Percentiles rank a stretch among this genome's conserved stretches.
These are phyloP conservation scores for Melampsora larici-populina DNA, from an alignment of 1,284 basidiomycete species.

Conservation along the genomic window DNA sequence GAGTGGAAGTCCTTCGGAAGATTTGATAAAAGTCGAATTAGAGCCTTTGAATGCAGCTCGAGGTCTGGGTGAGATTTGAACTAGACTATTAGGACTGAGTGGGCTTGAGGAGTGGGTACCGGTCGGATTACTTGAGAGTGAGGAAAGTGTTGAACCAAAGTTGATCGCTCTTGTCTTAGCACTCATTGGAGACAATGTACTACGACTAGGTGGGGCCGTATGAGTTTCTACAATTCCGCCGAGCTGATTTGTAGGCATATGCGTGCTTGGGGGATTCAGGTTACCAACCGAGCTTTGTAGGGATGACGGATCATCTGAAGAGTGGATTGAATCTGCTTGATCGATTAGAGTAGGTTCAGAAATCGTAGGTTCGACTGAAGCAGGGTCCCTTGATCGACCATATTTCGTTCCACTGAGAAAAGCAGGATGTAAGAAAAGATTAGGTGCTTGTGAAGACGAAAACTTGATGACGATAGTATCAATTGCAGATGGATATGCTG, in stretches of 20 bases:
- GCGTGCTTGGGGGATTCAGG: not conserved
- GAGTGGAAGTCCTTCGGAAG: slow-evolving; percentile 45
- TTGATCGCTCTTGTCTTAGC: slow-evolving; percentile 17
- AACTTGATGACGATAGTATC: slow-evolving; percentile 33
- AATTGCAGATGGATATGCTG: slow-evolving; percentile 30
- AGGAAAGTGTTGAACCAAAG: not conserved
- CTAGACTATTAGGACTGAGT: not conserved
- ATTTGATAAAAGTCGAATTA: slow-evolving; percentile 47
- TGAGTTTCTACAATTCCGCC: not conserved
- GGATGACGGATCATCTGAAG: slow-evolving; percentile 18
- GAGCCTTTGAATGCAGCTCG: slow-evolving; percentile 46
- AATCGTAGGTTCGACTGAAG: not conserved
- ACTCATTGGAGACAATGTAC: not conserved
- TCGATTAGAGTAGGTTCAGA: not conserved
- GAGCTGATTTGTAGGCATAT: not conserved
- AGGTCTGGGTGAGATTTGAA: slow-evolving; percentile 43
- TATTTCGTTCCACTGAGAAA: slow-evolving; percentile 28
- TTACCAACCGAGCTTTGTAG: slow-evolving; percentile 1
- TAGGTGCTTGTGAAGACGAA: slow-evolving; percentile 19
- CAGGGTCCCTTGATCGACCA: slow-evolving; percentile 14
- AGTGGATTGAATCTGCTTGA: slow-evolving; percentile 11
- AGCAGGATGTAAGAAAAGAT: slow-evolving; percentile 25
- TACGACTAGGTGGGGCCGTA: not conserved
- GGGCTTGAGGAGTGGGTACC: not conserved
- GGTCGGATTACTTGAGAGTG: slow-evolving; percentile 1